phyloP scores from a whole-genome alignment of 805 yeast species.

The Zygotorulaspora sp. region DNA sequence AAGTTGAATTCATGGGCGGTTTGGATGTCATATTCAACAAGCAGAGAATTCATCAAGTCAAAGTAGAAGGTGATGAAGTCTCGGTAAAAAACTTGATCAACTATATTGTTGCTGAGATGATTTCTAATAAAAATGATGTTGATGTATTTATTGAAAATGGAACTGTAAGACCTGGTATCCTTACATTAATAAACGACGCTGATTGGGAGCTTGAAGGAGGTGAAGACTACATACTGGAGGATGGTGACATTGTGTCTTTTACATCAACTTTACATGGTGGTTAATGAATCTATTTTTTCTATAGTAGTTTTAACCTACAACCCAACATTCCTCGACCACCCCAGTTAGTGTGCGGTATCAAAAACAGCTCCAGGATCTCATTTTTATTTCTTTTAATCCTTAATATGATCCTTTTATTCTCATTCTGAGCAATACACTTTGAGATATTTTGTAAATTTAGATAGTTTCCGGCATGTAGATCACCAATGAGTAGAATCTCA shows the following conservation, averaged over 20 bases:
- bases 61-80: slow-evolving; percentile 39
- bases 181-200: slow-evolving; percentile 86
- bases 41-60: slow-evolving; percentile 49
- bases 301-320: slow-evolving; percentile 50
- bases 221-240: slow-evolving; percentile 70
- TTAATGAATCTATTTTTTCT: too few species aligned
- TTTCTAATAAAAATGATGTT: slow-evolving; percentile 56
- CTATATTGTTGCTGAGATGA: slow-evolving; percentile 49
- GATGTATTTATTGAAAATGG: slow-evolving; percentile 79
- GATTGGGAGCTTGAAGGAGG: slow-evolving; percentile 97
- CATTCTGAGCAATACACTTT: slow-evolving; percentile 39
- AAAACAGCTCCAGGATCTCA: slow-evolving; percentile 25
- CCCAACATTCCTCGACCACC: slow-evolving; percentile 66
- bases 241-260: slow-evolving; percentile 75
- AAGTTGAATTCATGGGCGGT: slow-evolving; percentile 63
- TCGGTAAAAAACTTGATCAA: slow-evolving; percentile 49
- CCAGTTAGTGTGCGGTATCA: slow-evolving; percentile 54
- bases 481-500: slow-evolving; percentile 49
- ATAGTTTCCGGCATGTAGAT: slow-evolving; percentile 53
- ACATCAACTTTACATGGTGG: slow-evolving; percentile 97
- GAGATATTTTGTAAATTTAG: slow-evolving; percentile 45
- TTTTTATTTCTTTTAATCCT: slow-evolving; percentile 36
- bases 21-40: slow-evolving; percentile 71
- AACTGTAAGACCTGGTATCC: slow-evolving; percentile 83
- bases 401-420: slow-evolving; percentile 28